phyloP scores from a whole-genome alignment of 2,329 filamentous ascomycete genomes.

The Exophiala dermatitidis region DNA sequence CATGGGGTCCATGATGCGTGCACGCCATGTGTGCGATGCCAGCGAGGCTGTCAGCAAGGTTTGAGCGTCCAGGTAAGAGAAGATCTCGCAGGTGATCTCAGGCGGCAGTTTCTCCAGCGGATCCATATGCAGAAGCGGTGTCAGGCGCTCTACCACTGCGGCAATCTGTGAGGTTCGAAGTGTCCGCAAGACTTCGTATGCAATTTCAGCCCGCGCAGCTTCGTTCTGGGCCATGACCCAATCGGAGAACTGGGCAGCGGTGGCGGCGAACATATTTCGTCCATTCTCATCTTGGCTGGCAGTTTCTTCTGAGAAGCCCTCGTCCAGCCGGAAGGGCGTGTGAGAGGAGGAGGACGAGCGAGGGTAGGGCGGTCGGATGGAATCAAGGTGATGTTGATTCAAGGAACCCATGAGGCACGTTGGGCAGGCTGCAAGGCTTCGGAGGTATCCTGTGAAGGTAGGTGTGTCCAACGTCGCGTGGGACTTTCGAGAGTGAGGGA shows the following conservation, averaged over 20 bases:
- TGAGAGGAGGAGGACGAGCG: constrained; percentile 12
- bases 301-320: constrained; percentile 74
- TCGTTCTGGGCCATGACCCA: constrained; percentile 51
- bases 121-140: constrained; percentile 83
- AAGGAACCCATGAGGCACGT: constrained; percentile 7
- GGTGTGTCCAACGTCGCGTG: too few relatives aligned
- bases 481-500: too few relatives aligned
- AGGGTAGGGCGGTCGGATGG: constrained; percentile 1
- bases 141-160: constrained; percentile 70
- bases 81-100: constrained; percentile 83
- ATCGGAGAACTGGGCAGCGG: constrained; percentile 43
- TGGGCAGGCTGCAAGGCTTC: not conserved
- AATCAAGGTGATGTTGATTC: constrained; percentile 1
- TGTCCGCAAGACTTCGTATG: constrained; percentile 68
- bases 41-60: constrained; percentile 73
- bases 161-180: constrained; percentile 74
- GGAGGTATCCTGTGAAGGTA: not conserved
- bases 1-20: constrained; percentile 70
- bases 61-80: constrained; percentile 73
- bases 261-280: constrained; percentile 31
- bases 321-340: constrained; percentile 58
- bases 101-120: constrained; percentile 78
- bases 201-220: constrained; percentile 59
- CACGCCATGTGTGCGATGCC: constrained; percentile 75
- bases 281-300: constrained; percentile 39